These are phyloP conservation scores for Trichophyton benhamiae DNA, from an alignment of 2,329 filamentous ascomycete species.

Conservation along the genomic window DNA sequence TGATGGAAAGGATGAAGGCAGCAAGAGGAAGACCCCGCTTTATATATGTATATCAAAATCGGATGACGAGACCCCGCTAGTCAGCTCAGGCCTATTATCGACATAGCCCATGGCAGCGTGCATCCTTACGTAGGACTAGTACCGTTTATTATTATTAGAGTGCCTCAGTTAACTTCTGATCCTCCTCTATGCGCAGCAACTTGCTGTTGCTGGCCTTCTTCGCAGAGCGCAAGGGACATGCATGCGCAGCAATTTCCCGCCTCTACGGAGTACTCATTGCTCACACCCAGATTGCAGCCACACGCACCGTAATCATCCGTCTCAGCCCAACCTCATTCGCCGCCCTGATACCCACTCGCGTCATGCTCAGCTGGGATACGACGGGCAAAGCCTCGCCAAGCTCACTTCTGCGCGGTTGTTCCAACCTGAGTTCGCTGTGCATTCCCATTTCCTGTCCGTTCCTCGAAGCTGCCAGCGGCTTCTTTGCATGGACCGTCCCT, in stretches of 20 bases:
- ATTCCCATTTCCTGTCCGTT: neutral
- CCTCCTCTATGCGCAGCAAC: neutral
- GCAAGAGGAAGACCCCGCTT: slow-evolving; percentile 9
- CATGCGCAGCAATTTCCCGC: neutral
- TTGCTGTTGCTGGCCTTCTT: neutral
- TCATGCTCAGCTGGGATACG: neutral
- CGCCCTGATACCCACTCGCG: neutral
- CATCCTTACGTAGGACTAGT: neutral
- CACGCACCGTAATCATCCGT: neutral
- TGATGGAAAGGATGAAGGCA: slow-evolving; percentile 3
- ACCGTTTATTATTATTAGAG: neutral
- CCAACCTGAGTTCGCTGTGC: neutral
- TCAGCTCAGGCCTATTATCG: neutral
- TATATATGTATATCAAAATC: neutral
- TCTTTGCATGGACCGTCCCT: neutral
- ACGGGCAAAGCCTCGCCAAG: slow-evolving; percentile 3
- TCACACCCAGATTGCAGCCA: neutral
- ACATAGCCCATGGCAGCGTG: neutral
- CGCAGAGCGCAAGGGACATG: neutral
- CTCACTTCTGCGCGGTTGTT: neutral
- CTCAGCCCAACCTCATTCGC: neutral
- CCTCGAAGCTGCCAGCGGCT: neutral
- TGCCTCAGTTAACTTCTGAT: neutral
- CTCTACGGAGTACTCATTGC: neutral
- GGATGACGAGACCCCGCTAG: slow-evolving; percentile 1